Percentiles rank a stretch among this genome's conserved stretches.
These are phyloP conservation scores for Colletotrichum sp. DNA, from an alignment of 2,329 filamentous ascomycete genomes.

Conservation along the genomic window DNA sequence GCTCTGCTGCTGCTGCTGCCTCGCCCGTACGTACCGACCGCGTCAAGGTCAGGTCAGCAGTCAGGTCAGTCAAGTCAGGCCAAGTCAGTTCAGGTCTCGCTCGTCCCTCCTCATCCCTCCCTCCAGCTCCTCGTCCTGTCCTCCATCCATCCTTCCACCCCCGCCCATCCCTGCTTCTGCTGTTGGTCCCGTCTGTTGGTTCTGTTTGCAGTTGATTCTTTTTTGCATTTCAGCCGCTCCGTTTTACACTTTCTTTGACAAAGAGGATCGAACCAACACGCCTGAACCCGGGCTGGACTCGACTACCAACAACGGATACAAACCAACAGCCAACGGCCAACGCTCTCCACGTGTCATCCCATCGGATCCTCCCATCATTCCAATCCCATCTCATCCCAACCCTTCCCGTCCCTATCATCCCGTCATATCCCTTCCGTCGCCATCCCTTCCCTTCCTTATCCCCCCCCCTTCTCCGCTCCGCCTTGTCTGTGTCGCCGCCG, in stretches of 20 bases:
- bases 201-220: background rate
- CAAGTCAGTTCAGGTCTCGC: background rate
- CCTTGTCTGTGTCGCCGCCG: background rate
- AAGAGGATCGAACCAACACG: background rate
- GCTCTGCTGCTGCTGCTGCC: background rate
- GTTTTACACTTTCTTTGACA: background rate
- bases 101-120: background rate
- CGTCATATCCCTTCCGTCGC: background rate
- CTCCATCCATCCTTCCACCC: background rate
- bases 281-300: background rate
- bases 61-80: background rate
- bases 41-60: no score
- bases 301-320: background rate
- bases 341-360: constrained; percentile 9
- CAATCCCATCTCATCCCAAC: background rate
- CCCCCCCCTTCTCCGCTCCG: background rate
- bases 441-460: background rate
- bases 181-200: background rate
- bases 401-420: background rate
- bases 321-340: background rate
- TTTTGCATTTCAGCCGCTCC: background rate
- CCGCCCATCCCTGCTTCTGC: background rate
- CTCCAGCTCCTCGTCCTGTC: background rate
- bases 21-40: background rate
- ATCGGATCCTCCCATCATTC: background rate